Base-by-base conservation (phyloP, 192 early-diverging fungal genomes). In the Gonapodya prolifera region DNA sequence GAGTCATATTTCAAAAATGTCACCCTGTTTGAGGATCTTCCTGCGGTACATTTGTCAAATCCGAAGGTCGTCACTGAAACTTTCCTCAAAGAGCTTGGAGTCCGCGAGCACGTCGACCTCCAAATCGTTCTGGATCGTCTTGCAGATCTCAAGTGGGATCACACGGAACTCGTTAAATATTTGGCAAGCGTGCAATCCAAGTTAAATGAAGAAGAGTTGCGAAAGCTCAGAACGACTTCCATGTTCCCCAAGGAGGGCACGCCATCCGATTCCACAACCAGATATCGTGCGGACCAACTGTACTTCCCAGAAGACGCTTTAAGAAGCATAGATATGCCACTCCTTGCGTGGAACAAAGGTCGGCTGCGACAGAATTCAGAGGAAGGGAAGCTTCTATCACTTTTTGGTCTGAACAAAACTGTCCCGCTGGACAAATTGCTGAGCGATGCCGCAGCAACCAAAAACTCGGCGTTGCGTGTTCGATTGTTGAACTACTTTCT, bases 61-160 rank as follows among this genome's bases (percentile, higher is more conserved):
- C 81, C 80, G 1, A 85, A 83, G 70, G 75, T 36, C 13, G 77
- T 91, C 0, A 70, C 80, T 2, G 90, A 94, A 13, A 45, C 80
- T 34, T 86, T 95, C 13, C 76, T 95, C 30, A 83, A 84, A 70
- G 76, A 80, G 0, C 80, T 96, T 34, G 94, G 95, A 1, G 92
- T 95, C n/a, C 84, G 94, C 17, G 93, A 94, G 84, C 90, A 93
- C 78, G 93, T 95, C 13, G 92, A 95, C 34, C 81, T 96, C 34
- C 92, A 94, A 77, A 70, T 95, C 74, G 86, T 96, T 17, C 95
- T 96, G 83, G 89, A 93, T 70, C 86, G 94, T 18, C 83, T 96
- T 34, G 87, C 85, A 69, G 86, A 88, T 23, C 86, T 94, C 33
- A 91, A 89, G 75, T 96, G 92, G 93, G 92, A 94, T 75, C 92